A percentile compares a stretch with the other conserved stretches of the same genome.
Conservation (phyloP, 176 grass and related monocot species). For the Avena sativa region DNA sequence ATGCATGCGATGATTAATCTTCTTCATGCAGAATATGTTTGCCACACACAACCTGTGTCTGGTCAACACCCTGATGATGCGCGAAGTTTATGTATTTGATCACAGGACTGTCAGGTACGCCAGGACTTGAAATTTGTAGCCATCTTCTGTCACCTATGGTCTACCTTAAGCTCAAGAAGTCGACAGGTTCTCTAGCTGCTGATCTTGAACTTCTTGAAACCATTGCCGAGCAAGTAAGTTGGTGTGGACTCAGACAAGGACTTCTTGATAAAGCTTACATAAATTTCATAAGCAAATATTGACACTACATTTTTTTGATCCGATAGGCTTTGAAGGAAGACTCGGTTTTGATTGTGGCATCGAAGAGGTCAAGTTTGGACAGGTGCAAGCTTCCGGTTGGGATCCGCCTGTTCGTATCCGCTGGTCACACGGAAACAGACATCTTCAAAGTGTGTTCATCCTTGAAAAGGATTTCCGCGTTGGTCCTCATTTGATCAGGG, state of each 20-base stretch:
- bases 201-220: no score
- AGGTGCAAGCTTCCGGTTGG: slow-evolving; percentile 78
- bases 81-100: background rate
- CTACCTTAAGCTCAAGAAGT: no score
- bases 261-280: slow-evolving; percentile 6
- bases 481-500: slow-evolving; percentile 54
- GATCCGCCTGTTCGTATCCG: slow-evolving; percentile 76
- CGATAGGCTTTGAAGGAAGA: slow-evolving; percentile 78
- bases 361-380: slow-evolving; percentile 76
- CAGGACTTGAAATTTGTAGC: background rate
- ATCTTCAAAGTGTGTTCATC: slow-evolving; percentile 57
- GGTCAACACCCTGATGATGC: background rate
- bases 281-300: slow-evolving; percentile 34
- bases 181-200: no score
- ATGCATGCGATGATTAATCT: slow-evolving; percentile 5
- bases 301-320: background rate
- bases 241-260: background rate
- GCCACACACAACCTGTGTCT: background rate
- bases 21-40: slow-evolving; percentile 14
- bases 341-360: slow-evolving; percentile 80
- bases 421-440: slow-evolving; percentile 70
- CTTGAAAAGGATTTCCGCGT: slow-evolving; percentile 69
- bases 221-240: no score
- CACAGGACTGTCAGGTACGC: background rate
- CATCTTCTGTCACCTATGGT: background rate